Evolutionary conservation across 1,284 basidiomycete species (phyloP).

Genomic region (Cystobasidium slooffiae): DNA sequence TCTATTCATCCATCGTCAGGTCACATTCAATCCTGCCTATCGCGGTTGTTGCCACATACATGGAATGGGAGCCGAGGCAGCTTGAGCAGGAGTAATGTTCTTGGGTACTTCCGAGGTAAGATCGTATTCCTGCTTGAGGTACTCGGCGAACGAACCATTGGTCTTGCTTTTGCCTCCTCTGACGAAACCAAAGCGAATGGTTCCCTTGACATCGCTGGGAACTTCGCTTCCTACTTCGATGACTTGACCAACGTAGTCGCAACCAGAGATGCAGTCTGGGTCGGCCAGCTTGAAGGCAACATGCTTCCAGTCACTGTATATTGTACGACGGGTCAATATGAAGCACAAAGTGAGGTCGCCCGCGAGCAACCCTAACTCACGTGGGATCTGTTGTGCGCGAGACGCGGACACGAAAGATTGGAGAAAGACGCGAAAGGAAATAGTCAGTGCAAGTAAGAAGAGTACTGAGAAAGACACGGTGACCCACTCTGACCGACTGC

Average conservation of each 20-base stretch:
- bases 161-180: conserved; percentile 58
- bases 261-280: conserved; percentile 61
- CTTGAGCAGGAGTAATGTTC: conserved; percentile 61
- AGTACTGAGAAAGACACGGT: too few relatives aligned
- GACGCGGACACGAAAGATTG: too few relatives aligned
- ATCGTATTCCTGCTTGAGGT: conserved; percentile 55
- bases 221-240: conserved; percentile 64
- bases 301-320: conserved; percentile 57
- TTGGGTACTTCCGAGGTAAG: conserved; percentile 55
- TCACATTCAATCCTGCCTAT: neutral
- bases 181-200: conserved; percentile 63
- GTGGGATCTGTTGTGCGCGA: conserved; percentile 52
- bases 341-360: too few relatives aligned
- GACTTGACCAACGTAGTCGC: conserved; percentile 66
- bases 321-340: too few relatives aligned
- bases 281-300: conserved; percentile 49
- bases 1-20: neutral
- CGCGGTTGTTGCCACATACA: neutral
- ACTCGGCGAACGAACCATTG: conserved; percentile 59
- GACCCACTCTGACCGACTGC: conserved; percentile 52
- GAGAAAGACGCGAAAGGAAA: neutral
- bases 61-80: conserved; percentile 53
- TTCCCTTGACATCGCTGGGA: conserved; percentile 63
- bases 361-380: conserved; percentile 19
- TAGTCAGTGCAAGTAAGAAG: neutral